Base-by-base conservation (phyloP, 257 asterid species). In the Oldenlandia corymbosa region DNA sequence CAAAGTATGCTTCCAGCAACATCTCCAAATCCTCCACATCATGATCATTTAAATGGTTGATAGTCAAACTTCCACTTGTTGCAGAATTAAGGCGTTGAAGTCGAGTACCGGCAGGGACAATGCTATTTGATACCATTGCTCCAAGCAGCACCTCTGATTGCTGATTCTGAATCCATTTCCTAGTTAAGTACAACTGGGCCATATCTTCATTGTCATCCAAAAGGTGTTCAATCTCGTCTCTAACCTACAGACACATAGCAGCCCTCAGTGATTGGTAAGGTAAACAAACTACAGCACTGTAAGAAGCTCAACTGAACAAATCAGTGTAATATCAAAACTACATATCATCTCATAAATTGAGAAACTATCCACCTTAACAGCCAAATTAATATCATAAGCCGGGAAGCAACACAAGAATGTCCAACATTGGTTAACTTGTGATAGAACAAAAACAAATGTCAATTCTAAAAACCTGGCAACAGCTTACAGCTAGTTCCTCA, bases 221-320 rank as follows among this genome's bases (percentile, higher is more conserved):
- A 67, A 93, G 95, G 74, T 90, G 99, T 78, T 93, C 99, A n/a
- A 93, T 80, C 81, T 93, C 97, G 76, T 93, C 99, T 76, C 97
- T 85, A 66, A 92, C 98, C 98, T 91, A 72, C 56, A 76, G 76
- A 27, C 65, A 70, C 16, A 39, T 31, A 6, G 60, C 74, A 23
- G 37, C 58, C 50, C 58, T 53, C 48, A 32, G 45, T 65, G 47
- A 34, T n/a, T n/a, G n/a, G n/a, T n/a, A 39, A 12, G 17, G 27
- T 31, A 20, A 23, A 20, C 36, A 16, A 18, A 28, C 43, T 13
- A 30, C 13, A 5, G 42, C 39, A 50, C 21, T 5, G n/a, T 20
- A 49, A 10, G 13, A 63, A 45, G 23, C 8, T 41, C 62, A 41
- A 65, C 34, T 34, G 30, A 45, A 46, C n/a, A 45, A 53, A 13